phyloP scores from a whole-genome alignment of 2,329 filamentous ascomycete species.

The Fusarium anguioides region DNA sequence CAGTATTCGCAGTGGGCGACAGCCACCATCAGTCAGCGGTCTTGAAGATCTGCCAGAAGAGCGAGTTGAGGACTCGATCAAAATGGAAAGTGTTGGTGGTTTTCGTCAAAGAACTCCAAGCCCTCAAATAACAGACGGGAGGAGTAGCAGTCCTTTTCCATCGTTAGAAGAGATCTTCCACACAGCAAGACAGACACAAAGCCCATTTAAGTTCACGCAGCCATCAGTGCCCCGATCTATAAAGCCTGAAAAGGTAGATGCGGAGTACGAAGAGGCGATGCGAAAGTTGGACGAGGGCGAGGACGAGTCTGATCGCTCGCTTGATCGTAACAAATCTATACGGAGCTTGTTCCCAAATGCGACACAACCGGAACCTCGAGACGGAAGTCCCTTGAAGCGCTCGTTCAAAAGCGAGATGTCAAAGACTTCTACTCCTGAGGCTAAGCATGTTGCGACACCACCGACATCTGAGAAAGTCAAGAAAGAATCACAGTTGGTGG shows the following conservation, averaged over 20 bases:
- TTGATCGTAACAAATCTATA: constrained; percentile 42
- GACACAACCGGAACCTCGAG: constrained; percentile 44
- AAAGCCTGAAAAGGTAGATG: constrained; percentile 45
- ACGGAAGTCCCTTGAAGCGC: neutral
- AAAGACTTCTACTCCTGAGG: neutral
- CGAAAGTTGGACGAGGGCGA: constrained; percentile 53
- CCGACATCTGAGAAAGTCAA: constrained; percentile 28
- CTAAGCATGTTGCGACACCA: constrained; percentile 12
- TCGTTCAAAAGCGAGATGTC: constrained; percentile 11
- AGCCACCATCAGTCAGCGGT: constrained; percentile 58
- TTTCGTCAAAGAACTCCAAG: constrained; percentile 26
- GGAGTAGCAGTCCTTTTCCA: constrained; percentile 51
- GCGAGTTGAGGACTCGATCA: constrained; percentile 33
- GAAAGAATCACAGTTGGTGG: constrained; percentile 36
- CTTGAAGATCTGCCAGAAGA: constrained; percentile 47
- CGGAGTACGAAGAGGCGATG: constrained; percentile 59
- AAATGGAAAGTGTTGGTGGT: constrained; percentile 39
- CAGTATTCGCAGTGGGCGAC: constrained; percentile 61
- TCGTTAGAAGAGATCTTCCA: constrained; percentile 55
- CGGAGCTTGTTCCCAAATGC: constrained; percentile 49
- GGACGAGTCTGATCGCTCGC: constrained; percentile 43
- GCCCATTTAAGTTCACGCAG: constrained; percentile 45
- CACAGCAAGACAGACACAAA: constrained; percentile 54
- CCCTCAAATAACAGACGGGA: constrained; percentile 28
- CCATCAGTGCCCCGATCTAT: constrained; percentile 43